phyloP scores from a whole-genome alignment of 176 grass and related monocot species.

The Lolium rigidum region DNA sequence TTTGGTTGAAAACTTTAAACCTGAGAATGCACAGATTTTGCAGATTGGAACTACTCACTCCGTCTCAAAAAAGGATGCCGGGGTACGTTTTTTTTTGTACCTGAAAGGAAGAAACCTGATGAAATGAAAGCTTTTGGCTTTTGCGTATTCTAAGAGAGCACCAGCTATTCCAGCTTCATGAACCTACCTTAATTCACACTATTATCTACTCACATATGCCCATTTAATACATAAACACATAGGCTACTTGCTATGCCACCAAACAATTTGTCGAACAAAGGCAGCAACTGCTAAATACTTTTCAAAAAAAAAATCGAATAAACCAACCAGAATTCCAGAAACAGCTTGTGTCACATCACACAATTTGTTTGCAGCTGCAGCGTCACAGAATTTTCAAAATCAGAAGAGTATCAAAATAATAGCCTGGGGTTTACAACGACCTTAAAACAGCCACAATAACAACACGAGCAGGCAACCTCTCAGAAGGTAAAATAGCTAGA shows the following conservation, averaged over 20 bases:
- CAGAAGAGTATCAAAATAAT: not conserved
- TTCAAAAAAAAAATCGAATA: too few species aligned
- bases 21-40: too few species aligned
- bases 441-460: not conserved
- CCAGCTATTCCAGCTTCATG: not conserved
- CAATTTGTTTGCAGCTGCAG: constrained; percentile 9
- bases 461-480: not conserved
- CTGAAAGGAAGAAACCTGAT: not conserved
- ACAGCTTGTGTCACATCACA: not conserved
- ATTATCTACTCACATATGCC: not conserved
- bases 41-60: too few species aligned
- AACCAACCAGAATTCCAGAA: too few species aligned
- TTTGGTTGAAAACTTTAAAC: too few species aligned
- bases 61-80: too few species aligned
- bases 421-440: not conserved
- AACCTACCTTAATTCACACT: not conserved
- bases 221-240: not conserved
- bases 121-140: not conserved
- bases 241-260: not conserved
- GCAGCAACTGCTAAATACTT: too few species aligned
- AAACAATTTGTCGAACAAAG: too few species aligned
- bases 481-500: not conserved
- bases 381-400: not conserved
- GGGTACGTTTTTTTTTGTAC: too few species aligned
- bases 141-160: not conserved